Evolutionary conservation across 805 yeast species (phyloP), one percentile per base, ranked within the genome.

Genomic region (Cyberlindnera nakhonratchasimensis): DNA sequence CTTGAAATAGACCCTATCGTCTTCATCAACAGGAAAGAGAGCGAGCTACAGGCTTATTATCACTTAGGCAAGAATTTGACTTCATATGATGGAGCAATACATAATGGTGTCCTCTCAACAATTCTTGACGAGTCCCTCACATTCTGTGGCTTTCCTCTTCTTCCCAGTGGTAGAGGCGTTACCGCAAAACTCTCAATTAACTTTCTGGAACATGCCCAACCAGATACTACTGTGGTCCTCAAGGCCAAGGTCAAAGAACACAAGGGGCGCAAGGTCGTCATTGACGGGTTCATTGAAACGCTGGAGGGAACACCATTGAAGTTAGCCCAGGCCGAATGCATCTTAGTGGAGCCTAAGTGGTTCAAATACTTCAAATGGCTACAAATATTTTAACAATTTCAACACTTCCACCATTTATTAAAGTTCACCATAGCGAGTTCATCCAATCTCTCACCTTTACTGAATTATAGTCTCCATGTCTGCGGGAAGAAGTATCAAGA

Each of bases 331-430:
- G 89, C 88, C 0, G 66, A 65, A 24, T 85, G 95, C 61, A 65
- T 86, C 2, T 67, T 88, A 46, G 93, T 88, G 2, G 95, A 88
- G 57, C 96, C 96, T 4, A 80, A 71, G 53, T 88, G 96, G 96
- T 86, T 86, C 64, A 82, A 78, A 56, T 86, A 79, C 56, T 64
- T 86, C 40, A 58, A 61, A 10, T 77, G 83, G 82, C 62, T 77
- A 16, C 71, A 72, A 20, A 46, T 71, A 17, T 71, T 72, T 40
- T 57, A 42, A 40, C 19, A 4, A 28, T 14, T 7, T 18, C n/a
- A n/a, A 26, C 6, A 26, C 12, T 12, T 23, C 26, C 26, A 23
- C 26, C 8, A 23, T 23, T 12, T 9, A 23, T 8, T 12, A 12
- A 23, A 12, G 11, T 23, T 23, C 8, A 23, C 11, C 26, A 23